Conservation (phyloP, 2,329 filamentous ascomycete genomes). For the Ceratocystis lukuohia region DNA sequence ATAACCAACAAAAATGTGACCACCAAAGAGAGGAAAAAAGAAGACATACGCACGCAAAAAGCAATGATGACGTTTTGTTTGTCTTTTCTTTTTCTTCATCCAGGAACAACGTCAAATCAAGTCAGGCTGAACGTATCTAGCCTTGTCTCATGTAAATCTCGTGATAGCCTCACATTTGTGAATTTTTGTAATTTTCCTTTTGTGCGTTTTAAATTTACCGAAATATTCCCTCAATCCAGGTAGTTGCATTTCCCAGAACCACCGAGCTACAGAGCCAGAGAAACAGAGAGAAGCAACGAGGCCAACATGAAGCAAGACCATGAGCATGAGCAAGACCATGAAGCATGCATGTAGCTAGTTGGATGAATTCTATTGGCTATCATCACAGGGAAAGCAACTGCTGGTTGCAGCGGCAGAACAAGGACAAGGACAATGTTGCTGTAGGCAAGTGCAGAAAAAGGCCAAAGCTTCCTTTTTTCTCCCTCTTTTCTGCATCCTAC, state of each 20-base stretch:
- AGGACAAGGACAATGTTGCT: too few relatives aligned
- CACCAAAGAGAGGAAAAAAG: too few relatives aligned
- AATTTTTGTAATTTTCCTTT: not conserved
- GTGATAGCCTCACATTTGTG: not conserved
- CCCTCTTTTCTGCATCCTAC: not conserved
- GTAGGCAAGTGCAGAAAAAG: not conserved
- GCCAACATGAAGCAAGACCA: not conserved
- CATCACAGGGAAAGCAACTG: not conserved
- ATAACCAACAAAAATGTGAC: too few relatives aligned
- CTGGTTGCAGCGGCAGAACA: not conserved
- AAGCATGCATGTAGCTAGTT: not conserved
- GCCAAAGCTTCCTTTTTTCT: constrained; percentile 4
- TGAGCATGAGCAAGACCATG: not conserved
- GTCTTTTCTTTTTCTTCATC: too few relatives aligned
- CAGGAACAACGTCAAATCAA: too few relatives aligned
- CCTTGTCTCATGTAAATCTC: not conserved
- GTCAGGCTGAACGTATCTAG: too few relatives aligned
- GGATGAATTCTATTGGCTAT: not conserved
- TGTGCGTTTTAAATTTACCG: not conserved
- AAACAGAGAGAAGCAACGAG: not conserved
- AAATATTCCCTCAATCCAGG: not conserved
- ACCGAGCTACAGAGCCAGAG: too few relatives aligned
- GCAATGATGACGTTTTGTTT: too few relatives aligned
- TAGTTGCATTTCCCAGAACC: not conserved
- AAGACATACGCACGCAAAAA: too few relatives aligned